A percentile compares a stretch with the other conserved stretches of the same genome.
Evolutionary conservation across 345 rosid species (phyloP).

Genomic region (Populus ilicifolia): DNA sequence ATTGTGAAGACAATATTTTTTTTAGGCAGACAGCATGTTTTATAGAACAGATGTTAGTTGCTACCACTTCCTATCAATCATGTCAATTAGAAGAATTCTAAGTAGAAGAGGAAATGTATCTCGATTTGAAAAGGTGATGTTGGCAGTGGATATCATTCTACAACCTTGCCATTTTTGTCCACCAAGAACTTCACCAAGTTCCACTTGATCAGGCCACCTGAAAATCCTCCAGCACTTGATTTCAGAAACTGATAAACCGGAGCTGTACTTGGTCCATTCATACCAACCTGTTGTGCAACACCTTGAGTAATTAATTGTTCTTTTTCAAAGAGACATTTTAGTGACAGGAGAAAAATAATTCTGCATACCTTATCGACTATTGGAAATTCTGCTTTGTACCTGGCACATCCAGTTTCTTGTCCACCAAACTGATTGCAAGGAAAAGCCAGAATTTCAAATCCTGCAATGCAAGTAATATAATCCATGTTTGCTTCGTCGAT

Average conservation of each 20-base stretch:
- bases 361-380: slow-evolving; percentile 25
- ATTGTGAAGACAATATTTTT: neutral
- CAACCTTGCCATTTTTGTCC: slow-evolving; percentile 29
- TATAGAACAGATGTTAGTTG: neutral
- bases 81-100: neutral
- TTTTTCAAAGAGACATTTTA: neutral
- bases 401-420: slow-evolving; percentile 33
- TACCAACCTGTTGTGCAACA: slow-evolving; percentile 25
- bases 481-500: neutral
- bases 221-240: slow-evolving; percentile 33
- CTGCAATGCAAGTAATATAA: slow-evolving; percentile 11
- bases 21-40: neutral
- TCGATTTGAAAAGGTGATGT: slow-evolving; percentile 35
- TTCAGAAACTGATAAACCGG: slow-evolving; percentile 32
- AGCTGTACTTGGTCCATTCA: slow-evolving; percentile 29
- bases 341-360: neutral
- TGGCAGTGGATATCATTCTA: slow-evolving; percentile 27
- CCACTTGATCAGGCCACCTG: slow-evolving; percentile 28
- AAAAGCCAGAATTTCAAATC: slow-evolving; percentile 32
- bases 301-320: neutral
- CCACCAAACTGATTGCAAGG: slow-evolving; percentile 34
- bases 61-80: neutral
- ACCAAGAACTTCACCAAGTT: slow-evolving; percentile 32
- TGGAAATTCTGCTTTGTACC: slow-evolving; percentile 29
- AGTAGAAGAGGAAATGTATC: slow-evolving; percentile 4